Percentiles rank a stretch among this genome's conserved stretches.
Evolutionary conservation across 148 eudicot species (phyloP).

Genomic region (Talinum fruticosum): DNA sequence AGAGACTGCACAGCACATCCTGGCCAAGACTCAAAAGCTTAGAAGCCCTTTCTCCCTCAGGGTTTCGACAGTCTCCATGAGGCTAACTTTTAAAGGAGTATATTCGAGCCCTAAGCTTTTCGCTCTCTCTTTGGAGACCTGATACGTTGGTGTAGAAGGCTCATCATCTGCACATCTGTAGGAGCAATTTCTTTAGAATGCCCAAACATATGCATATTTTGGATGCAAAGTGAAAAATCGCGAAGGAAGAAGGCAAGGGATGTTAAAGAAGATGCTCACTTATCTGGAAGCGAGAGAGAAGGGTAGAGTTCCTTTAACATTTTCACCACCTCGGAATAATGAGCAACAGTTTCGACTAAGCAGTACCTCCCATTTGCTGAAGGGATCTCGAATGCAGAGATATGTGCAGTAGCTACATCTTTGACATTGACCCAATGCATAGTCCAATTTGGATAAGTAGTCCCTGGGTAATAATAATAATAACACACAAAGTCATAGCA

Average conservation of each 20-base stretch:
- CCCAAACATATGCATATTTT: no score
- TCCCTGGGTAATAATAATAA: no score
- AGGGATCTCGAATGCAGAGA: slow-evolving; percentile 51
- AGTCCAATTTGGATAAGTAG: slow-evolving; percentile 9
- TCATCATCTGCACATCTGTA: no score
- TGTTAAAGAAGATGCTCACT: slow-evolving; percentile 25
- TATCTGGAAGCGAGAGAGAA: slow-evolving; percentile 29
- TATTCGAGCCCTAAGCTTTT: slow-evolving; percentile 30
- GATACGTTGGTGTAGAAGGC: background rate
- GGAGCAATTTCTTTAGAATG: no score
- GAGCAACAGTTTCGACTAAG: slow-evolving; percentile 32
- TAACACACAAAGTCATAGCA: no score
- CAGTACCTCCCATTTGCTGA: slow-evolving; percentile 61
- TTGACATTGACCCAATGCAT: slow-evolving; percentile 46
- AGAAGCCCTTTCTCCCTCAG: slow-evolving; percentile 26
- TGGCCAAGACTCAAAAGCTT: background rate
- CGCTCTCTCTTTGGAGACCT: slow-evolving; percentile 23
- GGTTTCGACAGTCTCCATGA: slow-evolving; percentile 35
- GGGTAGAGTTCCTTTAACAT: slow-evolving; percentile 43
- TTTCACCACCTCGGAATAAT: slow-evolving; percentile 25
- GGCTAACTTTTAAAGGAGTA: slow-evolving; percentile 19
- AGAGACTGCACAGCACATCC: no score
- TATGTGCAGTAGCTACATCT: slow-evolving; percentile 54
- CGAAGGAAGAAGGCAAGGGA: no score
- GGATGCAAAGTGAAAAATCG: no score